Conservation (phyloP, 768 basidiomycete genomes). For the Wakefieldia striispora region DNA sequence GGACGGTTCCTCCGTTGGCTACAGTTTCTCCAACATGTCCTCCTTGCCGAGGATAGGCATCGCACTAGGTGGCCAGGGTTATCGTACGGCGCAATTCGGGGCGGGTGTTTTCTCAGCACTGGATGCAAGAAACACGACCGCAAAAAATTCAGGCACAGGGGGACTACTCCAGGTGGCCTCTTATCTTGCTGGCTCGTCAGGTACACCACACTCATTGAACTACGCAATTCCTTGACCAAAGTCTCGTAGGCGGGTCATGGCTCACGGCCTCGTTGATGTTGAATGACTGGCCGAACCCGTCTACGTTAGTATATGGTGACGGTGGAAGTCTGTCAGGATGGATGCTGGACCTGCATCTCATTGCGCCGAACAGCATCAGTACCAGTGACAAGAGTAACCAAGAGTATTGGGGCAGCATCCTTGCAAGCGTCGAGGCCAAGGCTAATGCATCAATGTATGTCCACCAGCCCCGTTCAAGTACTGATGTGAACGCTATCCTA, state of each 20-base stretch:
- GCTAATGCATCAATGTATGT: conserved; percentile 53
- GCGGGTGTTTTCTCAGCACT: conserved; percentile 57
- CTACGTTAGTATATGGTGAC: conserved; percentile 61
- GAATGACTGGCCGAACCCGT: conserved; percentile 60
- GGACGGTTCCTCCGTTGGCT: conserved; percentile 51
- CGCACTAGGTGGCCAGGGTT: conserved; percentile 70
- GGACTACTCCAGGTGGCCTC: conserved; percentile 69
- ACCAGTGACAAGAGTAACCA: conserved; percentile 48
- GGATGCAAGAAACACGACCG: conserved; percentile 59
- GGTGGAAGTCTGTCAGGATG: conserved; percentile 46
- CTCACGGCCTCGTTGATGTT: conserved; percentile 58
- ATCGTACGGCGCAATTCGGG: conserved; percentile 64
- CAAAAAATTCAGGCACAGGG: conserved; percentile 56
- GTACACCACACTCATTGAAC: conserved; percentile 31
- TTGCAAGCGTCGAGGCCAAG: conserved; percentile 56
- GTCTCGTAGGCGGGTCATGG: conserved; percentile 60
- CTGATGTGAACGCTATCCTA: background rate
- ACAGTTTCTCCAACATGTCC: conserved; percentile 45
- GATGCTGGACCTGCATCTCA: conserved; percentile 55
- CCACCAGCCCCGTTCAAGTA: background rate
- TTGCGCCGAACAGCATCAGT: conserved; percentile 51
- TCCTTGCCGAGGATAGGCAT: conserved; percentile 55
- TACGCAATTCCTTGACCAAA: background rate
- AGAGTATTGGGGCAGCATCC: conserved; percentile 50
- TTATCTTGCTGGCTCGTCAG: conserved; percentile 67